These are phyloP conservation scores for Penicillium occitanis DNA, from an alignment of 2,329 filamentous ascomycete species.

Conservation along the genomic window DNA sequence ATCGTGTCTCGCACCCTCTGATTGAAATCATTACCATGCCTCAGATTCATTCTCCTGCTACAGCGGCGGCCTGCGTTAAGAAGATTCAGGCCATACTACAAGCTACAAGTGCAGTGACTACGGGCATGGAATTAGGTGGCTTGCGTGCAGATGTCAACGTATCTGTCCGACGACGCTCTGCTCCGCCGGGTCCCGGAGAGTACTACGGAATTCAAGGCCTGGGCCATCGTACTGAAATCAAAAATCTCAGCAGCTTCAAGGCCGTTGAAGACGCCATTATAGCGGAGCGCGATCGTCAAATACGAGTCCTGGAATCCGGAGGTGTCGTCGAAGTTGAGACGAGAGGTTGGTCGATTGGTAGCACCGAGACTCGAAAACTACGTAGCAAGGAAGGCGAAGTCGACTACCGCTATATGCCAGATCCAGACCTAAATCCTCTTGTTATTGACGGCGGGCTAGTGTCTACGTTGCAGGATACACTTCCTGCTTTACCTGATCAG, in stretches of 20 bases:
- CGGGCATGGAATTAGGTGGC: slow-evolving; percentile 91
- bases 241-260: slow-evolving; percentile 93
- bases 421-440: slow-evolving; percentile 82
- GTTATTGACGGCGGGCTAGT: slow-evolving; percentile 71
- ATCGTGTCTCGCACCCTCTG: slow-evolving; percentile 84
- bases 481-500: slow-evolving; percentile 72
- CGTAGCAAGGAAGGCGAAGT: slow-evolving; percentile 95
- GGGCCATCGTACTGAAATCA: slow-evolving; percentile 92
- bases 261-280: slow-evolving; percentile 93
- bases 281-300: slow-evolving; percentile 87
- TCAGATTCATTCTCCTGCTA: slow-evolving; percentile 80
- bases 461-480: slow-evolving; percentile 57
- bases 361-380: slow-evolving; percentile 74
- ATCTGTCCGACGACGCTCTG: slow-evolving; percentile 68
- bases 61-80: slow-evolving; percentile 81
- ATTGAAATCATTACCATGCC: slow-evolving; percentile 95
- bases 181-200: slow-evolving; percentile 42
- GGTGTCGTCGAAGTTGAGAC: slow-evolving; percentile 80
- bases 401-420: slow-evolving; percentile 98
- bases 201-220: slow-evolving; percentile 63
- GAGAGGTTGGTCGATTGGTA: slow-evolving; percentile 85
- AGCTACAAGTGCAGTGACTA: slow-evolving; percentile 79
- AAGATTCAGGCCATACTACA: slow-evolving; percentile 82
- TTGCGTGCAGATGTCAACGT: slow-evolving; percentile 94
- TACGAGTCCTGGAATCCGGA: slow-evolving; percentile 72